Evolutionary conservation across 116 monocot genomes (phyloP).

Genomic region (Dioscorea cayenensis): DNA sequence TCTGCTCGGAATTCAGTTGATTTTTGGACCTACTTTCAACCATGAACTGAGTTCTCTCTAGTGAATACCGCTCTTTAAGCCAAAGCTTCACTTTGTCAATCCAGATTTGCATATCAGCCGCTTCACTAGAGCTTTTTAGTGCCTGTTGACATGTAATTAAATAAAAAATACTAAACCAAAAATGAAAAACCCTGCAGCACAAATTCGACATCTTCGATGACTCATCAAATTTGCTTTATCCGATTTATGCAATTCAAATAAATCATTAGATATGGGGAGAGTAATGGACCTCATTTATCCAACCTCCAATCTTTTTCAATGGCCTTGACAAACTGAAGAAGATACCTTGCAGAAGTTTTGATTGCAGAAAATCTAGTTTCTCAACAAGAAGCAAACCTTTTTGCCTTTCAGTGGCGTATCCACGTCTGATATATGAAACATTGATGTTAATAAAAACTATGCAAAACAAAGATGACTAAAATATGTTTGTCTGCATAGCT

Average conservation of each 20-base stretch:
- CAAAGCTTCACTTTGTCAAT: constrained; percentile 55
- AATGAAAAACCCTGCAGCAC: not conserved
- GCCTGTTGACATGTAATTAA: constrained; percentile 29
- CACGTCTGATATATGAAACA: constrained; percentile 46
- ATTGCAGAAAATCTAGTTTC: constrained; percentile 91
- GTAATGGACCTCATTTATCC: constrained; percentile 56
- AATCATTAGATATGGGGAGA: not conserved
- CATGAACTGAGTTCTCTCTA: constrained; percentile 21
- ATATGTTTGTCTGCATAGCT: not conserved
- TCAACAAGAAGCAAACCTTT: constrained; percentile 83
- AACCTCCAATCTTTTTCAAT: constrained; percentile 43
- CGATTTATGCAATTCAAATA: not conserved
- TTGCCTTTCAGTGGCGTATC: constrained; percentile 83
- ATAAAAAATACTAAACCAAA: not conserved
- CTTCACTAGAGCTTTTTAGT: constrained; percentile 36
- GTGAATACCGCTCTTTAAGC: constrained; percentile 63
- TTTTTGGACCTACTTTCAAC: constrained; percentile 18
- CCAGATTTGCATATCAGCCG: constrained; percentile 30
- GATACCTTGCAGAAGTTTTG: constrained; percentile 68
- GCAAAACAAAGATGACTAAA: not conserved
- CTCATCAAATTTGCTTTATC: not conserved
- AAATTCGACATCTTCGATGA: not conserved
- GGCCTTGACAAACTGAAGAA: constrained; percentile 83
- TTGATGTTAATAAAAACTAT: not conserved
- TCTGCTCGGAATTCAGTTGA: constrained; percentile 19